A percentile compares a stretch with the other conserved stretches of the same genome.
Evolutionary conservation across 768 basidiomycete species (phyloP).

Genomic region (Leccinum truebloodii): DNA sequence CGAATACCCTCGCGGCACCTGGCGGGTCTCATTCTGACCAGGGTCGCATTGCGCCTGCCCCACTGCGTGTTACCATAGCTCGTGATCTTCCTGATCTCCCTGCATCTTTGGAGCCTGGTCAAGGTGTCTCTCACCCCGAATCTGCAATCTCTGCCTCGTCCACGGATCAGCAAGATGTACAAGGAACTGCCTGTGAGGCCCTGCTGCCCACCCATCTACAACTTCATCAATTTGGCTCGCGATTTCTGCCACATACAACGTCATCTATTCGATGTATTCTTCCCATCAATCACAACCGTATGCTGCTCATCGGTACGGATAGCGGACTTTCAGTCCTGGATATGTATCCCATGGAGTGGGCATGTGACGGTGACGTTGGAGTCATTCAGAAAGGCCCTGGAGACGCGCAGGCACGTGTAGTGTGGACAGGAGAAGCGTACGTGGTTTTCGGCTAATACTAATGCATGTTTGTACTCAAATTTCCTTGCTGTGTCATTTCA

Average conservation of each 20-base stretch:
- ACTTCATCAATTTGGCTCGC: conserved; percentile 79
- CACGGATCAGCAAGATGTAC: conserved; percentile 37
- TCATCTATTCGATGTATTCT: conserved; percentile 74
- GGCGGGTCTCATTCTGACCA: conserved; percentile 12
- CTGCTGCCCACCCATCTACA: conserved; percentile 64
- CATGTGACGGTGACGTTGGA: conserved; percentile 42
- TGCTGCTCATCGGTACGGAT: conserved; percentile 79
- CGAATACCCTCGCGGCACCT: conserved; percentile 2
- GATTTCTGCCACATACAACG: conserved; percentile 80
- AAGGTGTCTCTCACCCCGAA: conserved; percentile 5
- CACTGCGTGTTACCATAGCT: conserved; percentile 49
- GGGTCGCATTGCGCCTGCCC: conserved; percentile 11
- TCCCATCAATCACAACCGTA: conserved; percentile 61
- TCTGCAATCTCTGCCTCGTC: conserved; percentile 16
- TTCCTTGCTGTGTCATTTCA: conserved; percentile 27
- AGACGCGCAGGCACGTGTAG: conserved; percentile 63
- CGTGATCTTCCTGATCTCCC: conserved; percentile 33
- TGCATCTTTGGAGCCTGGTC: conserved; percentile 8
- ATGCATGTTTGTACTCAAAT: neutral
- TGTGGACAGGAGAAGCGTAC: conserved; percentile 82
- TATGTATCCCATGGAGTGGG: conserved; percentile 76
- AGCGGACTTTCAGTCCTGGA: conserved; percentile 80
- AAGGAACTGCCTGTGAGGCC: conserved; percentile 46
- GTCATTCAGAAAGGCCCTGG: conserved; percentile 58
- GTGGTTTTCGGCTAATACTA: conserved; percentile 19